Evolutionary conservation across 2,329 filamentous ascomycete species (phyloP).

Genomic region (Colletotrichum simmondsii): DNA sequence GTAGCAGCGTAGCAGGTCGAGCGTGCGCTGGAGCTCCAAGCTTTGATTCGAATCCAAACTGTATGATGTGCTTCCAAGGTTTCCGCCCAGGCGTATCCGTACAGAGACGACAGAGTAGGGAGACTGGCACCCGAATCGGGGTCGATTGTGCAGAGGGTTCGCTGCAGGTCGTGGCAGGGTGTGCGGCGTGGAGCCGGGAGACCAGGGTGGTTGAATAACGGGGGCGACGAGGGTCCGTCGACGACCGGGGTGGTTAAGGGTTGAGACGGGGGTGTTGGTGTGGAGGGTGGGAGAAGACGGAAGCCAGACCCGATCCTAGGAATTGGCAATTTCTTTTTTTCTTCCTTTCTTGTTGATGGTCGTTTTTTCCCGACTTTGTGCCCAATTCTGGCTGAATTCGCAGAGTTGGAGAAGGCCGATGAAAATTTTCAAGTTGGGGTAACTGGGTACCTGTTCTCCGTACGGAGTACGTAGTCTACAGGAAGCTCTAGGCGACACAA

Average conservation of each 20-base stretch:
- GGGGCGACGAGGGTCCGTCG: conserved; percentile 15
- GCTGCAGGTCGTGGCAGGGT: conserved; percentile 9
- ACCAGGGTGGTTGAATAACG: conserved; percentile 21
- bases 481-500: neutral
- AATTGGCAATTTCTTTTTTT: conserved; percentile 34
- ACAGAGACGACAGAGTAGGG: neutral
- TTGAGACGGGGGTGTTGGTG: conserved; percentile 15
- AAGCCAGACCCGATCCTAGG: conserved; percentile 33
- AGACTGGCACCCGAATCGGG: conserved; percentile 3
- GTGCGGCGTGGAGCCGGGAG: conserved; percentile 32
- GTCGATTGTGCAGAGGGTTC: neutral
- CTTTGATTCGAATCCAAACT: conserved; percentile 24
- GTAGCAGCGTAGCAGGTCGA: neutral
- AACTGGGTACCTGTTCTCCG: neutral
- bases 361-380: conserved; percentile 10
- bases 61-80: conserved; percentile 24
- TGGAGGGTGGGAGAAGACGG: conserved; percentile 33
- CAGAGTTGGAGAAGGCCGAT: conserved; percentile 14
- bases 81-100: neutral
- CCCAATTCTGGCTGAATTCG: conserved; percentile 14
- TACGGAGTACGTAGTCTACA: neutral
- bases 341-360: conserved; percentile 6
- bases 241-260: conserved; percentile 10
- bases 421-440: conserved; percentile 11
- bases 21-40: conserved; percentile 8